phyloP scores from a whole-genome alignment of 139 green algal genomes.

The Tetradesmus lagerheimii region DNA sequence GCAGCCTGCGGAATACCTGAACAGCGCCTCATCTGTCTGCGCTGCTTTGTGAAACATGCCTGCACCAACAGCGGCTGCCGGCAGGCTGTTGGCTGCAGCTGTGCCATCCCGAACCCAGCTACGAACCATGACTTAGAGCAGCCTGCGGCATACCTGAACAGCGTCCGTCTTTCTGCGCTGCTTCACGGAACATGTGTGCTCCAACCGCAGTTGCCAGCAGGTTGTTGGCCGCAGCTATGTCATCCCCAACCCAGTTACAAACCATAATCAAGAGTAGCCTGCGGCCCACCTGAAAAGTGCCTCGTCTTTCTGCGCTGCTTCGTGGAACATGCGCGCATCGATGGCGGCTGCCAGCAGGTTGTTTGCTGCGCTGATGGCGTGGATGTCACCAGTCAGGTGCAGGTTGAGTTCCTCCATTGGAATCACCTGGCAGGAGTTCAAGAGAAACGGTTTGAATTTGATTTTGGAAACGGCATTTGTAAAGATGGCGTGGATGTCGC shows the following conservation, averaged over 20 bases:
- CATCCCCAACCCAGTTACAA: too few relatives aligned
- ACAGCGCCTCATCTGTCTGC: constrained; percentile 86
- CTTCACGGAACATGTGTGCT: constrained; percentile 97
- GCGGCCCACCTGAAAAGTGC: constrained; percentile 87
- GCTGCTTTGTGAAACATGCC: constrained; percentile 98
- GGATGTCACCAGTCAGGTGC: too few relatives aligned
- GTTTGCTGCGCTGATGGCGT: constrained; percentile 82
- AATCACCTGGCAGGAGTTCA: too few relatives aligned
- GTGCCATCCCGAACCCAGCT: constrained; percentile 75
- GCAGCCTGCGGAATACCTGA: too few relatives aligned
- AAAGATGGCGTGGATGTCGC: constrained; percentile 98
- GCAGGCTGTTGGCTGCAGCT: constrained; percentile 98
- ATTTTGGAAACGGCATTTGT: too few relatives aligned
- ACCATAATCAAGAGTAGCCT: too few relatives aligned
- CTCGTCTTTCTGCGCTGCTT: constrained; percentile 84
- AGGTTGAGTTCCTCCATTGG: too few relatives aligned
- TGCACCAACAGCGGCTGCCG: constrained; percentile 95
- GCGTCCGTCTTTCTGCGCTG: constrained; percentile 83
- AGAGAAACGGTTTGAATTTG: too few relatives aligned
- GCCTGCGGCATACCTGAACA: constrained; percentile 69
- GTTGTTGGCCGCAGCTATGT: constrained; percentile 96
- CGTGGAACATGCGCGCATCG: constrained; percentile 98
- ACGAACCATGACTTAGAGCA: background rate
- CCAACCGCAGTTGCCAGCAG: constrained; percentile 97
- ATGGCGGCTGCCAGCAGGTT: constrained; percentile 98